phyloP scores from a whole-genome alignment of 1,284 basidiomycete species.

The Ustilago crameri region DNA sequence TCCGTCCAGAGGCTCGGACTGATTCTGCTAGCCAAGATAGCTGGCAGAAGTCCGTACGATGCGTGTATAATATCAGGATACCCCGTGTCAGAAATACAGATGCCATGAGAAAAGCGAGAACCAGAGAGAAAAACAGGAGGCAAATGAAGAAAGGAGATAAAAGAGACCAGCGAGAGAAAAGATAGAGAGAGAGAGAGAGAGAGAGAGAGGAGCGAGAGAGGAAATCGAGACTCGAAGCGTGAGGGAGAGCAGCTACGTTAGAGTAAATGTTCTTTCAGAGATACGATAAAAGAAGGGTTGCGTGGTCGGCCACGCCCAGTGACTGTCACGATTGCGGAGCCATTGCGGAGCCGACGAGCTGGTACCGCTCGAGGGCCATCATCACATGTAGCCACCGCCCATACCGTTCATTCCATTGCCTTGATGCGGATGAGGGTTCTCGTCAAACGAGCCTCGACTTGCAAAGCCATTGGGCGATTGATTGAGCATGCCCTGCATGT shows the following conservation, averaged over 20 bases:
- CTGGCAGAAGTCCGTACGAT: constrained; percentile 18
- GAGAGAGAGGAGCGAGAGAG: not conserved
- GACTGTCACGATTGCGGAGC: too few relatives aligned
- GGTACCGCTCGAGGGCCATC: not conserved
- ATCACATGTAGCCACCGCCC: constrained; percentile 33
- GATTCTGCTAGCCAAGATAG: constrained; percentile 2
- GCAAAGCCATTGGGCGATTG: constrained; percentile 35
- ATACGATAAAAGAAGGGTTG: too few relatives aligned
- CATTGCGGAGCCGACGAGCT: too few relatives aligned
- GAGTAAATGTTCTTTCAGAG: too few relatives aligned
- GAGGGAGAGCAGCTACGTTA: not conserved
- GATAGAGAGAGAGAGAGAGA: not conserved
- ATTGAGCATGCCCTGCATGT: constrained; percentile 36
- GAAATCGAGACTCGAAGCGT: not conserved
- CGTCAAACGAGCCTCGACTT: constrained; percentile 33
- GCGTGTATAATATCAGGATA: constrained; percentile 36
- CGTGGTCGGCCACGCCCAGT: too few relatives aligned
- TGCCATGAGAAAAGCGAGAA: constrained; percentile 7
- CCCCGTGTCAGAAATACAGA: constrained; percentile 26
- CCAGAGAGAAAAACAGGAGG: constrained; percentile 10
- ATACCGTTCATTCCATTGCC: constrained; percentile 30
- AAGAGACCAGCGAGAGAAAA: constrained; percentile 3
- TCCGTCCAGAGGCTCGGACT: constrained; percentile 10
- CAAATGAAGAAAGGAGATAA: constrained; percentile 1
- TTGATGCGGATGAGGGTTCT: constrained; percentile 23